Percentiles rank a stretch among this genome's conserved stretches.
These are phyloP conservation scores for Cladosporium sp. DNA, from an alignment of 2,329 filamentous ascomycete species.

Conservation along the genomic window DNA sequence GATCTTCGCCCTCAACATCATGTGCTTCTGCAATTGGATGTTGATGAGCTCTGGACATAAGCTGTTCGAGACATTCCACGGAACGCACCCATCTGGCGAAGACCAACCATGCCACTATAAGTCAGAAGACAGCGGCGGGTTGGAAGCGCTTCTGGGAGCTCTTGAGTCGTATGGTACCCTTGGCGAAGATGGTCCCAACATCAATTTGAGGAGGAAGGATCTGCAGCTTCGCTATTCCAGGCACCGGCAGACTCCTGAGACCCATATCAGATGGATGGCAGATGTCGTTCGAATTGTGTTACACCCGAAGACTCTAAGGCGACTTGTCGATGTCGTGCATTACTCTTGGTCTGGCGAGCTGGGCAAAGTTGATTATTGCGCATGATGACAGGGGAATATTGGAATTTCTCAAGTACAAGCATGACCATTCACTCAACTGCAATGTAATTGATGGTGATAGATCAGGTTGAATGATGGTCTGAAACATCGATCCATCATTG, in stretches of 20 bases:
- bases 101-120: not conserved
- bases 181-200: not conserved
- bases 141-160: not conserved
- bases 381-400: not conserved
- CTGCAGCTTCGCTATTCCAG: not conserved
- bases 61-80: not conserved
- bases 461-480: no score
- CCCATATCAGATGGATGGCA: not conserved
- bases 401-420: no score
- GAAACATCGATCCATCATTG: no score
- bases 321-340: constrained; percentile 2
- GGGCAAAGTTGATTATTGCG: not conserved
- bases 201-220: not conserved
- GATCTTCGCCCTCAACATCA: not conserved
- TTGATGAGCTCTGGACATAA: constrained; percentile 7
- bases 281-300: not conserved
- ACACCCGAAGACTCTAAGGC: not conserved
- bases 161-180: not conserved
- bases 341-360: not conserved
- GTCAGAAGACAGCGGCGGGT: not conserved
- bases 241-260: not conserved
- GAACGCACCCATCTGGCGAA: not conserved
- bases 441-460: no score
- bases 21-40: constrained; percentile 8
- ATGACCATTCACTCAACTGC: no score